Evolutionary conservation across 2,329 filamentous ascomycete species (phyloP).

Genomic region (Clathrospora elynae): DNA sequence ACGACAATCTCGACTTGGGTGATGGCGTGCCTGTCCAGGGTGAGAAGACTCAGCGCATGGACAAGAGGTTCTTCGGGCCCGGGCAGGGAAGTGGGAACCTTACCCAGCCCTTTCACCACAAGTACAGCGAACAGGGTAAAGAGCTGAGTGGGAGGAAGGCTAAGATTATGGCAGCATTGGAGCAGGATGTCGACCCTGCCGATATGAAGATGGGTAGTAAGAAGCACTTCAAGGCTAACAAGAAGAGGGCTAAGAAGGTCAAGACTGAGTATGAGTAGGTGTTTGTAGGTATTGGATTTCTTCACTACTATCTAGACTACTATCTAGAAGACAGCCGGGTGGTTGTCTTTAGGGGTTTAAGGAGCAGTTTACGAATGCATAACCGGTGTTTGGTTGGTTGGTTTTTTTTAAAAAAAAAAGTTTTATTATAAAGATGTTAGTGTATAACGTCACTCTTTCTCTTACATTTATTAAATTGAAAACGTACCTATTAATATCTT

Average conservation of each 20-base stretch:
- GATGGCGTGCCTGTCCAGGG: constrained; percentile 56
- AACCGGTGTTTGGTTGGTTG: no score
- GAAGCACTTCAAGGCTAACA: constrained; percentile 91
- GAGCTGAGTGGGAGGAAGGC: constrained; percentile 82
- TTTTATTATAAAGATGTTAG: no score
- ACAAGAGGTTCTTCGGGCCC: constrained; percentile 85
- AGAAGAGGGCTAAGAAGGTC: constrained; percentile 64
- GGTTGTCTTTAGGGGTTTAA: no score
- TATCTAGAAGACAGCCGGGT: no score
- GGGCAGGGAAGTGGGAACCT: constrained; percentile 67
- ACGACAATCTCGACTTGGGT: constrained; percentile 57
- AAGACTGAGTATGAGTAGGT: constrained; percentile 51
- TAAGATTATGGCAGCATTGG: constrained; percentile 77
- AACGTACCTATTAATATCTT: no score
- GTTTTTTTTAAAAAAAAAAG: no score
- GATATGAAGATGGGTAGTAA: constrained; percentile 76
- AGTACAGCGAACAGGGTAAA: constrained; percentile 87
- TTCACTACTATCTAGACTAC: no score
- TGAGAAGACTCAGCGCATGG: constrained; percentile 75
- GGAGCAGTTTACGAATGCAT: no score
- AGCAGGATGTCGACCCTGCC: constrained; percentile 81
- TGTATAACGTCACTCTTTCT: no score
- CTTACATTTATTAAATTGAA: no score
- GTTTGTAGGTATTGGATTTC: no score
- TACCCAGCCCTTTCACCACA: constrained; percentile 83